Evolutionary conservation across 306 rosid species (phyloP), one percentile per base, ranked within the genome.

Genomic region (Cucurbita pepo): DNA sequence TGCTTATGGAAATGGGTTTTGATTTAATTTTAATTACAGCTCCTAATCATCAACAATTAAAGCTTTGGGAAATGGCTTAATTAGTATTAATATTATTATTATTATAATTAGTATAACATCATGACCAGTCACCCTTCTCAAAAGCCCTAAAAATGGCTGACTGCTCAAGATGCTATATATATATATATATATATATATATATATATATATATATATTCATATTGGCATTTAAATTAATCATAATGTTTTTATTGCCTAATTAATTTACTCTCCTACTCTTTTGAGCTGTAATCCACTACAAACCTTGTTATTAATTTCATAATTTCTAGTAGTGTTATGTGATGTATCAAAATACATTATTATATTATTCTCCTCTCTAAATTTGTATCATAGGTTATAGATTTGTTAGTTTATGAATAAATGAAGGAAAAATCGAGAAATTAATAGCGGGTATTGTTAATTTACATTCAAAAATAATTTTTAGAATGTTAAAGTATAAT

Each of bases 121-220:
- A 78, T 81, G 83, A 88, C 93, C 89, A 82, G 75, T 88, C 91
- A 86, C 74, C 82, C 96, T 84, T 56, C 56, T 64, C 36, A 8
- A 72, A 69, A 78, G 34, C 76, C 77, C 75, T 22, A 48, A 75
- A 61, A 3, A 7, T 85, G 96, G 74, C 63, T 90, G 97, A 86
- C 77, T 88, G 89, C 90, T 85, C 97, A 82, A 79, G 85, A 86
- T 93, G 96, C 86, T 12, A 34, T 47, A 61, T 75, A 57, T 12
- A 36, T 10, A 45, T 75, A 21, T 22, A 6, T 57, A 3, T 5
- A 7, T 2, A 8, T 21, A 65, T 21, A 61, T 75, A 57, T 12
- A 36, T 10, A 45, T 75, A 21, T 22, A 6, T 57, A 3, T 5
- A 7, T 2, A 8, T 21, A 65, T 21, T 65, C 53, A 6, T 43